Base-by-base conservation (phyloP, 768 basidiomycete species). In the Leucocoprinus birnbaumii region DNA sequence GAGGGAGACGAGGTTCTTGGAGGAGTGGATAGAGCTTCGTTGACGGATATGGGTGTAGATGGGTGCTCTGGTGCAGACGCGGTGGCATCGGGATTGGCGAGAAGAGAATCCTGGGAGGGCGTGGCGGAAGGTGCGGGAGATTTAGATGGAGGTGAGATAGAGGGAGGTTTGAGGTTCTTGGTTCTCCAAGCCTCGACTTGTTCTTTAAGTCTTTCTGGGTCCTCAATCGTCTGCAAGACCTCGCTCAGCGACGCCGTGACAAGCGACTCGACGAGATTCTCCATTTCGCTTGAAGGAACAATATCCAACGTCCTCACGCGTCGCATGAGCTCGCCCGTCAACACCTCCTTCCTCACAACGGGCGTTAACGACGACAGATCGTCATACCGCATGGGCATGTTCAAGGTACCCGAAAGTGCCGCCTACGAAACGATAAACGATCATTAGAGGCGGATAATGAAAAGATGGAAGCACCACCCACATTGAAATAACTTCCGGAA, bases 11-110 rank as follows among this genome's bases (percentile, higher is more conserved):
- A 89, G 0, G 91, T 91, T 14, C 91, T 83, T 11, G 91, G 89
- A 2, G 91, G 90, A 0, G 89, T 90, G 27, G 86, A 84, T n/a
- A 89, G 66, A 0, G 87, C 86, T 0, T 85, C 82, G 55, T 83
- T 83, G 55, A 90, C 77, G 1, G 91, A 92, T 11, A 93, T 82
- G 1, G 91, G 91, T 0, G 91, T 93, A 6, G 87, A 89, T 0
- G 91, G 91, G 58, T 92, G 91, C 63, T 94, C 91, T 0, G 91
- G 91, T n/a, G 91, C 91, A 47, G 88, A 90, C 2, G 91, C 91
- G 3, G 89, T 91, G 2, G 89, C 87, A 58, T 81, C 81, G 21
- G 83, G 78, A 59, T 89, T 86, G 25, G 87, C 72, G n/a, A 84
- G 68, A 26, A 83, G 78, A 1, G 89, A 89, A 66, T 89, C 87